phyloP scores from a whole-genome alignment of 129 eudicot genomes.

The Flaveria linearis region DNA sequence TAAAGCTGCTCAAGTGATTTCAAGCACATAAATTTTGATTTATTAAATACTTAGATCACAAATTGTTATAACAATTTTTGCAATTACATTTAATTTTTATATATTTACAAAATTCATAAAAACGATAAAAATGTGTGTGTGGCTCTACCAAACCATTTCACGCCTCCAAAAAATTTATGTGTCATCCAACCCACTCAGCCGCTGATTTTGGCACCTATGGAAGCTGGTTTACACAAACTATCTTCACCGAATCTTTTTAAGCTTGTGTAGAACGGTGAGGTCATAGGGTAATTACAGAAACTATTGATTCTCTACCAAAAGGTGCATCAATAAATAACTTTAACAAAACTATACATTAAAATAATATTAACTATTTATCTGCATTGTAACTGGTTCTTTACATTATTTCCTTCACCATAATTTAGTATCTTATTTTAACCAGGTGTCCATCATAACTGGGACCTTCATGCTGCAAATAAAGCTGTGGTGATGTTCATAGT shows the following conservation, averaged over 20 bases:
- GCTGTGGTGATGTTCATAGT: slow-evolving; percentile 64
- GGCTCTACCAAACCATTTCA: neutral
- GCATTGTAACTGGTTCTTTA: slow-evolving; percentile 3
- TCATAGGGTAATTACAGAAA: too few relatives aligned
- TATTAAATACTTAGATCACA: neutral
- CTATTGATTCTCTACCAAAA: too few relatives aligned
- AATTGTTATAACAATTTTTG: neutral
- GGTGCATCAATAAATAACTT: neutral
- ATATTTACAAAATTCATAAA: neutral
- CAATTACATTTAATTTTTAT: neutral
- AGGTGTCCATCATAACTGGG: slow-evolving; percentile 63
- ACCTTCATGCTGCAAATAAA: slow-evolving; percentile 69
- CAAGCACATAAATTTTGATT: neutral
- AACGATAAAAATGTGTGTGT: neutral
- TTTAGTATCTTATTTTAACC: slow-evolving; percentile 20
- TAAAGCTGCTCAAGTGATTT: neutral
- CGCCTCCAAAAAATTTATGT: neutral
- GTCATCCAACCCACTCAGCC: too few relatives aligned
- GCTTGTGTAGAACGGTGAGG: too few relatives aligned
- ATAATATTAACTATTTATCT: neutral
- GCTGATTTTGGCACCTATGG: too few relatives aligned
- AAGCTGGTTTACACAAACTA: too few relatives aligned
- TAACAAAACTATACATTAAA: neutral
- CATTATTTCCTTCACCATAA: neutral
- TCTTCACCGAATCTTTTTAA: too few relatives aligned